A percentile compares a stretch with the other conserved stretches of the same genome.
Evolutionary conservation across 2,329 filamentous ascomycete genomes (phyloP).

Genomic region (Teratosphaeria viscida): DNA sequence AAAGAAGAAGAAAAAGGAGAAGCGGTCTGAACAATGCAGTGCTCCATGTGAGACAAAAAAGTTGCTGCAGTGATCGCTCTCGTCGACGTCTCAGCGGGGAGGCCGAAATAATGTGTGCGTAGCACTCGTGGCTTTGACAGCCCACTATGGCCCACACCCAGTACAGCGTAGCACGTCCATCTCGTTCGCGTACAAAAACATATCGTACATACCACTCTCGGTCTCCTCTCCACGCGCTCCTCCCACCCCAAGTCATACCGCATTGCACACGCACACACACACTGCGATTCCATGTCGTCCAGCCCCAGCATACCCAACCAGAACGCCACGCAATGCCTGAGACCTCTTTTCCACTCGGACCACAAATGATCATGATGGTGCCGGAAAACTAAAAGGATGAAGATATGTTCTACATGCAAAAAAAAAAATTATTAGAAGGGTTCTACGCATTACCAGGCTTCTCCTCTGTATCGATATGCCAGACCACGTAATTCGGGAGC

Average conservation of each 20-base stretch:
- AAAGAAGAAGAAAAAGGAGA: no score
- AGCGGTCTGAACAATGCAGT: not conserved
- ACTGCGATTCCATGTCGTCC: not conserved
- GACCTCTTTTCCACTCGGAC: not conserved
- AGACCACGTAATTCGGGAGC: slow-evolving; percentile 93
- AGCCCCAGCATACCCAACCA: not conserved
- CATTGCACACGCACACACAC: not conserved
- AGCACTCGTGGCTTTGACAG: not conserved
- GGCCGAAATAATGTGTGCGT: not conserved
- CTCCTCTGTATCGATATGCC: slow-evolving; percentile 96
- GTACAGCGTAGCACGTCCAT: not conserved
- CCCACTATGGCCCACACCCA: not conserved
- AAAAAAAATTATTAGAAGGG: not conserved
- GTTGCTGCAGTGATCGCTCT: not conserved
- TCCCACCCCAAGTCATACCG: not conserved
- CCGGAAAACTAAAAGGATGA: not conserved
- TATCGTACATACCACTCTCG: not conserved
- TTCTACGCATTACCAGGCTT: slow-evolving; percentile 64
- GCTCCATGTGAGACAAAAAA: no score
- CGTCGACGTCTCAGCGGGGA: not conserved
- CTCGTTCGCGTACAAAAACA: not conserved
- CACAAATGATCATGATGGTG: not conserved
- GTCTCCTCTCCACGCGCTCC: not conserved
- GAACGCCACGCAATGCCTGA: not conserved
- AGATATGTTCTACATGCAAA: not conserved